A percentile compares a stretch with the other conserved stretches of the same genome.
phyloP scores from a whole-genome alignment of 768 basidiomycete genomes.

The Phylloporus sp. region DNA sequence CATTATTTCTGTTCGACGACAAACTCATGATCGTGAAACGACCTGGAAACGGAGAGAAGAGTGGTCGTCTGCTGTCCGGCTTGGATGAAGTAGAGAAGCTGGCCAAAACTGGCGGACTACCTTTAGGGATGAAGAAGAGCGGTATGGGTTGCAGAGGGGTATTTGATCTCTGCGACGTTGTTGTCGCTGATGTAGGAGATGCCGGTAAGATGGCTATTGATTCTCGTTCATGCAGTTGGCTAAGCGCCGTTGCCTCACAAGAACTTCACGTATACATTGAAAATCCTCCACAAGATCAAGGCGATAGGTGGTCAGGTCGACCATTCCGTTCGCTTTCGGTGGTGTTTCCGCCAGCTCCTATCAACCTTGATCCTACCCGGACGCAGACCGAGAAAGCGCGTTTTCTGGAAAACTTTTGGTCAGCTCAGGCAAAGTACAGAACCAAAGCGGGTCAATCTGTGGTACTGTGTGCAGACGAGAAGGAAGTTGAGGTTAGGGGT shows the following conservation, averaged over 20 bases:
- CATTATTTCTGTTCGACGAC: conserved; percentile 91
- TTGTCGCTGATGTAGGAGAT: conserved; percentile 79
- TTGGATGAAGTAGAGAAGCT: conserved; percentile 75
- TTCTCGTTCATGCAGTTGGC: conserved; percentile 1
- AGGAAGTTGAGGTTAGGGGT: conserved; percentile 65
- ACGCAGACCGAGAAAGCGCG: conserved; percentile 67
- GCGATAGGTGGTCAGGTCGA: conserved; percentile 83
- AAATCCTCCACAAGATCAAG: conserved; percentile 73
- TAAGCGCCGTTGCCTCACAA: conserved; percentile 30
- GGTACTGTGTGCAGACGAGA: conserved; percentile 63
- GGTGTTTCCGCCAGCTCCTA: conserved; percentile 66
- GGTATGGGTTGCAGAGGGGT: conserved; percentile 82
- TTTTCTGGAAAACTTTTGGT: conserved; percentile 89
- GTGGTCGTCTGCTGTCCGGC: conserved; percentile 65
- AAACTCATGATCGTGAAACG: conserved; percentile 89
- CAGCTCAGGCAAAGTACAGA: conserved; percentile 75
- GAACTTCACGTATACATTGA: conserved; percentile 87
- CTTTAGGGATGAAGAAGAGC: conserved; percentile 66
- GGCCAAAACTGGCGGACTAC: conserved; percentile 56
- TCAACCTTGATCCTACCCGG: conserved; percentile 60
- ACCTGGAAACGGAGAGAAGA: conserved; percentile 68
- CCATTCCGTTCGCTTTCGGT: conserved; percentile 75
- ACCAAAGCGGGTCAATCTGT: conserved; percentile 70
- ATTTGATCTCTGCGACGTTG: conserved; percentile 78
- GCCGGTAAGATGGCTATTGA: conserved; percentile 50